phyloP scores from a whole-genome alignment of 148 eudicot species.

The Chenopodium suecicum region DNA sequence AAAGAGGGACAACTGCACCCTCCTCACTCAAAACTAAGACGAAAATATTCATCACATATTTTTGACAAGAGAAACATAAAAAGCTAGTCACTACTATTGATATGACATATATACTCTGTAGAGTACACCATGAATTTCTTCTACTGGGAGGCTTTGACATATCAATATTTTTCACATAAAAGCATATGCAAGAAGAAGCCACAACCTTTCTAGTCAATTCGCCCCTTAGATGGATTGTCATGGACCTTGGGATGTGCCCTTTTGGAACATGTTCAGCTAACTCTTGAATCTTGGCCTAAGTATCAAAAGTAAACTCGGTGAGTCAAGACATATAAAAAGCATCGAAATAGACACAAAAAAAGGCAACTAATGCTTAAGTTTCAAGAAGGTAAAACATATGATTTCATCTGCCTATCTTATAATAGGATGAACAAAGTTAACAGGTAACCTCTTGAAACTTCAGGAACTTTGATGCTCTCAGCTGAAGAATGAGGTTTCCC shows the following conservation, averaged over 20 bases:
- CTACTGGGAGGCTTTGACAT: background rate
- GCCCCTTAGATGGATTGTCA: conserved; percentile 94
- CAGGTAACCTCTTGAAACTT: conserved; percentile 87
- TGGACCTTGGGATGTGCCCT: conserved; percentile 96
- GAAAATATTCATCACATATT: background rate
- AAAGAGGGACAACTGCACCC: background rate
- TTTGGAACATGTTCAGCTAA: conserved; percentile 97
- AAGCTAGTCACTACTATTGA: background rate
- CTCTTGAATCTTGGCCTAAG: conserved; percentile 92
- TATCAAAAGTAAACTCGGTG: background rate
- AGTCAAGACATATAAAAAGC: background rate
- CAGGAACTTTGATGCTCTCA: conserved; percentile 94
- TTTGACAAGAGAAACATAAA: background rate
- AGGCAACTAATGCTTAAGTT: background rate
- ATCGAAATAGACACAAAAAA: background rate
- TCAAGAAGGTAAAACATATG: background rate
- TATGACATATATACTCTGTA: background rate
- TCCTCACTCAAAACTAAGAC: background rate
- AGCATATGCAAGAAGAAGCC: background rate
- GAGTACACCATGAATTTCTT: background rate
- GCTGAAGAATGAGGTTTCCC: conserved; percentile 91
- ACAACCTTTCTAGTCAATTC: conserved; percentile 97
- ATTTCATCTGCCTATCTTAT: background rate
- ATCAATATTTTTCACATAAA: no score
- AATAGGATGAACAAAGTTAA: background rate